Evolutionary conservation across 1,284 basidiomycete genomes (phyloP).

Genomic region (Ceratorhiza oryzae-sativae): DNA sequence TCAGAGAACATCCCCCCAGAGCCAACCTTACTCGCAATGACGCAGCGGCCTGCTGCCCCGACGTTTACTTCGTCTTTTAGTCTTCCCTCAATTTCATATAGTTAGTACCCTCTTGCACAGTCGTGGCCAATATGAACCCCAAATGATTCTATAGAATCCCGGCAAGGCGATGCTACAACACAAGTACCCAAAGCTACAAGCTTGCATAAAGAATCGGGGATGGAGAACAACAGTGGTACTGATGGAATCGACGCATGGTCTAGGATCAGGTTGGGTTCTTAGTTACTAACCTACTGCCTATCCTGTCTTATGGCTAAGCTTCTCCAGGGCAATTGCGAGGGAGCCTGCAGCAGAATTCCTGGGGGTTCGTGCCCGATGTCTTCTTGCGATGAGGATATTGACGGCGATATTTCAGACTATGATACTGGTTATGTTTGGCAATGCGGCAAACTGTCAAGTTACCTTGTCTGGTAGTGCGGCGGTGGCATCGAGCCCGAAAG

Average conservation of each 20-base stretch:
- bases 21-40: too few species aligned
- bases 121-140: not conserved
- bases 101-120: too few species aligned
- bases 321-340: constrained; percentile 50
- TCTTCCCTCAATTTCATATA: not conserved
- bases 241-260: not conserved
- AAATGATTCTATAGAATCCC: not conserved
- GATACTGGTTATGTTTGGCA: constrained; percentile 70
- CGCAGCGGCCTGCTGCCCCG: not conserved
- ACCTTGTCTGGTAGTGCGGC: constrained; percentile 60
- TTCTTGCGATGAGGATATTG: not conserved
- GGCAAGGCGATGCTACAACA: not conserved
- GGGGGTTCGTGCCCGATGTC: constrained; percentile 49
- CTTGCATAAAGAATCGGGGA: too few species aligned
- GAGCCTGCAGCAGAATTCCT: constrained; percentile 75
- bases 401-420: constrained; percentile 52
- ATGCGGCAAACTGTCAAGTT: constrained; percentile 68
- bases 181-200: too few species aligned
- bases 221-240: too few species aligned
- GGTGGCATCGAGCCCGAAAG: constrained; percentile 63
- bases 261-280: constrained; percentile 3
- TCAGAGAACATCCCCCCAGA: too few species aligned
- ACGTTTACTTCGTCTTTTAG: not conserved
- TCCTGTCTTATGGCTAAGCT: not conserved
- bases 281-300: not conserved